Evolutionary conservation across 176 grass and related monocot genomes (phyloP).

Genomic region (Triticum turgidum): DNA sequence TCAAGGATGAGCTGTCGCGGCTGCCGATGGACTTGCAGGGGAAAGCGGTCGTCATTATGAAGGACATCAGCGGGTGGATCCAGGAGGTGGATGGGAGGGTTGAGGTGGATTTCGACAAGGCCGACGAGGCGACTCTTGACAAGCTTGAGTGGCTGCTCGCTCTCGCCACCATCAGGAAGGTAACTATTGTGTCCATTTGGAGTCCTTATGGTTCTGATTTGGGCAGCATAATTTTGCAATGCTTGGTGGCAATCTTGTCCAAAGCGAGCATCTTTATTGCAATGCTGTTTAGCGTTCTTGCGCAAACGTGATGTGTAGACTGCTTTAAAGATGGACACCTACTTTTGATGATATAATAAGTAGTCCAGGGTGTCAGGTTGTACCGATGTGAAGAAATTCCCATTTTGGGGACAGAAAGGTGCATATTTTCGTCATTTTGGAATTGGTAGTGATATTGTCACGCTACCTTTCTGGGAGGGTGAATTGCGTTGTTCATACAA

Average conservation of each 20-base stretch:
- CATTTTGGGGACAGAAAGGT: not conserved
- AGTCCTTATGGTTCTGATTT: not conserved
- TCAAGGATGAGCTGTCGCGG: slow-evolving; percentile 13
- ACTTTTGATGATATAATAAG: not conserved
- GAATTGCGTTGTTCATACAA: too few relatives aligned
- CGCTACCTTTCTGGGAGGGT: not conserved
- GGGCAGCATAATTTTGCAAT: not conserved
- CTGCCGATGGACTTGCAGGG: slow-evolving; percentile 28
- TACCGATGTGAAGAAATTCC: not conserved
- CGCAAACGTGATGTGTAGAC: not conserved
- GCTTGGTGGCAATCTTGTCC: not conserved
- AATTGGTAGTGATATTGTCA: not conserved
- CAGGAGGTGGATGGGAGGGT: slow-evolving; percentile 31
- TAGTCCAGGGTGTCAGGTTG: not conserved
- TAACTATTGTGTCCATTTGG: not conserved
- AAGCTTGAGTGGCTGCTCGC: slow-evolving; percentile 37
- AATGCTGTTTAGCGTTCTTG: not conserved
- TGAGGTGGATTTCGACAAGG: slow-evolving; percentile 51
- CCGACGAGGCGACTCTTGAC: slow-evolving; percentile 42
- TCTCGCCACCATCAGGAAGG: not conserved
- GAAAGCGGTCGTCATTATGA: slow-evolving; percentile 31
- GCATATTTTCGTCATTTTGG: slow-evolving; percentile 2
- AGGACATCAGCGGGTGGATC: slow-evolving; percentile 33
- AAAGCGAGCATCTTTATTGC: slow-evolving; percentile 9
- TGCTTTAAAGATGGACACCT: not conserved